These are phyloP conservation scores for Botrytis aclada DNA, from an alignment of 2,329 filamentous ascomycete genomes.

Conservation along the genomic window DNA sequence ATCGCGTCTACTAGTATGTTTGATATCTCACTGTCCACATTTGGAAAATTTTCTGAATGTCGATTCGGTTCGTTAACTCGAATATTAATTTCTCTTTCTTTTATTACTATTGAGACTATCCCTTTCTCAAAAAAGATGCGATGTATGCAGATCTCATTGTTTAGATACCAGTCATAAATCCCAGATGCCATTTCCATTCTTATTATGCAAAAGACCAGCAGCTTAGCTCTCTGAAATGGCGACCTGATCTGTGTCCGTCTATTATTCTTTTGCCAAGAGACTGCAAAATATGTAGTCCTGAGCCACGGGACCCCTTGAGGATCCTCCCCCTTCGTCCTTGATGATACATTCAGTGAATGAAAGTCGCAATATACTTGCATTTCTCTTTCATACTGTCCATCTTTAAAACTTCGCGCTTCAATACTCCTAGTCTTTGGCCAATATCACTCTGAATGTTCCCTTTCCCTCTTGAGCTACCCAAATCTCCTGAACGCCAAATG, in stretches of 20 bases:
- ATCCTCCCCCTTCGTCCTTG: not conserved
- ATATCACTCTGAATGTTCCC: not conserved
- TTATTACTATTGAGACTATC: not conserved
- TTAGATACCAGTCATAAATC: not conserved
- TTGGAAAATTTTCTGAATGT: not conserved
- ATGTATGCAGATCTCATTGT: not conserved
- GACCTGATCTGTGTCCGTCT: not conserved
- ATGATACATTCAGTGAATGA: not conserved
- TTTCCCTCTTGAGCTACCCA: not conserved
- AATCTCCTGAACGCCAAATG: constrained; percentile 19
- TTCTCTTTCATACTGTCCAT: not conserved
- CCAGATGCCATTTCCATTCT: no score
- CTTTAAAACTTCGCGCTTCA: not conserved
- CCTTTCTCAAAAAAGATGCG: not conserved
- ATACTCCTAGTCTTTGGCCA: not conserved
- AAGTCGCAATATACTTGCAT: not conserved
- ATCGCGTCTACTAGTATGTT: no score
- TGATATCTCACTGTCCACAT: not conserved
- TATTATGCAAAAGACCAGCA: not conserved
- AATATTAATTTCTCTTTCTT: not conserved
- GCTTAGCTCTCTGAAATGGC: not conserved
- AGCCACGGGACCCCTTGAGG: not conserved
- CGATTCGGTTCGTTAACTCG: not conserved
- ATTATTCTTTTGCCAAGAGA: not conserved
- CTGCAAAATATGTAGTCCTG: not conserved